Evolutionary conservation across 495 filamentous ascomycete genomes (phyloP), one percentile per base, ranked within the genome.

Genomic region (Hypoxylon crocopeplum): DNA sequence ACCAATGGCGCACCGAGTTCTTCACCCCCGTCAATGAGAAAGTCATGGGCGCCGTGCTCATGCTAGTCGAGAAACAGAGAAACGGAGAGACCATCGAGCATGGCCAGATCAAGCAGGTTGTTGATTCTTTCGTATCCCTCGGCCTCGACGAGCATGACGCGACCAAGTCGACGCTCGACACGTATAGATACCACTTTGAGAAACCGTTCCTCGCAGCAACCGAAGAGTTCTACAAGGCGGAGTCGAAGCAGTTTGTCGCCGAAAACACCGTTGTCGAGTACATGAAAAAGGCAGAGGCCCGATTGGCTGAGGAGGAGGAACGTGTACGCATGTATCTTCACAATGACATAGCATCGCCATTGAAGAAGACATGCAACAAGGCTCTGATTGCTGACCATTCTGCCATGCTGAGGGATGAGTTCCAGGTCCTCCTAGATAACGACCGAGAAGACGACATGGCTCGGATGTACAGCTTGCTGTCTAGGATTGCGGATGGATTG

Each of bases 201-300:
- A 82, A 78, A 59, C 95, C 94, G 1, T 99, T 93, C 83, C 84
- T 99, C 46, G 80, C 82, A 3, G 92, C 92, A 5, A 99, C 94
- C 7, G 84, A 79, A 59, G 69, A 75, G 5, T 98, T 97, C 74
- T 99, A 98, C 70, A 82, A 93, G 58, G 87, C 88, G 33, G 94
- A 99, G 69, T 97, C 93, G 48, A 89, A 91, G 56, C 88, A 90
- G 64, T 99, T 98, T 69, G 86, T 98, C 7, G 88, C 92, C 6
- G 93, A 98, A 69, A 99, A 99, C 68, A 96, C 90, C 61, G 92
- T 98, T 5, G 93, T 99, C 22, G 94, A 99, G 68, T 99, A 98
- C 75, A 98, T 98, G 95, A 98, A 98, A 81, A 99, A 99, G 79
- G 95, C 94, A 12, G 95, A 98, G 73, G 75, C 86, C 15, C 86